Base-by-base conservation (phyloP, 164 flowering plant genomes). In the Nymphaea colorata region DNA sequence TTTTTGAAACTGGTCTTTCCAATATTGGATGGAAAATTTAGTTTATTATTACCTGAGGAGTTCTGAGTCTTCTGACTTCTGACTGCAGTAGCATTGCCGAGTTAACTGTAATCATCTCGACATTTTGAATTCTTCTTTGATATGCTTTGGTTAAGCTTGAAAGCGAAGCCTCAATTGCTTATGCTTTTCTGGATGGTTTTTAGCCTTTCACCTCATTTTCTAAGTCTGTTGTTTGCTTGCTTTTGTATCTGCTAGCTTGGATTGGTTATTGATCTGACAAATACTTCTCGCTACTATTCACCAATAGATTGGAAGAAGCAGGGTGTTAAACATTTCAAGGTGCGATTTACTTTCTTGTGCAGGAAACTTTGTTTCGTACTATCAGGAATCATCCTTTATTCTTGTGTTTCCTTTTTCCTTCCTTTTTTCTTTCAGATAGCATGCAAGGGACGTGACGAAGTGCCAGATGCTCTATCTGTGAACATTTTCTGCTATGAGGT, bases 291-390 rank as follows among this genome's bases (percentile, higher is more conserved):
- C 61, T 93, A 93, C 76, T 93, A 93, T 78, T 66, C 73, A 59
- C 66, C 85, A 12, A 55, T 74, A 66, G 96, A 93, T 65, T 83
- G 82, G 85, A 83, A 81, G 79, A 87, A 82, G 76, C 89, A 85
- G 62, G 96, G 96, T 72, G 87, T 93, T 61, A 93, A 93, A 76
- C 86, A 90, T 85, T 89, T 88, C 64, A 93, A 93, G 98, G 98
- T 88, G 68, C 75, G 89, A 70, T 51, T 61, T 12, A 10, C 14
- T 15, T 8, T 55, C 6, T 64, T 65, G 43, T 36, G 15, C 25
- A 7, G 45, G n/a, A 14, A 15, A 10, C 4, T 36, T 61, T 59
- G 12, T 4, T 15, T 66, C 17, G 17, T 59, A 15, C 11, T 51
- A 47, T 59, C 36, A 44, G 14, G 41, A 47, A 2, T 61, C 14